Evolutionary conservation across 306 rosid genomes (phyloP), one percentile per base, ranked within the genome.

Genomic region (Herpetospermum pedunculosum): DNA sequence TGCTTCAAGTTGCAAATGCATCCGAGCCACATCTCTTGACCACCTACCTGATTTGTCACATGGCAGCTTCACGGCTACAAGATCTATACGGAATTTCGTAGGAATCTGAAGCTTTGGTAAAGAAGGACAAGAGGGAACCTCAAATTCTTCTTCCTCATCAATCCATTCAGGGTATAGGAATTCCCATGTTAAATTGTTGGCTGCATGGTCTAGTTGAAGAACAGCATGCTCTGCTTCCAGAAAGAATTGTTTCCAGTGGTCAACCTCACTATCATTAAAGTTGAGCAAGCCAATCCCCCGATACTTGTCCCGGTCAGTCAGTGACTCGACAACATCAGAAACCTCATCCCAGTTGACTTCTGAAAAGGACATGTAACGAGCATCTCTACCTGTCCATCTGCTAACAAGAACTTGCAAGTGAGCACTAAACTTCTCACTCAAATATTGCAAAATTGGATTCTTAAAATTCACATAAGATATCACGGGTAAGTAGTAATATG

Each of bases 1-100:
- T 19, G 90, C 83, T 88, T 92, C 98, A 77, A 89, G 88, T 85
- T 92, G 96, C 84, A 92, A 82, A 84, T 92, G 98, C 78, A 92
- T 85, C 54, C 96, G 90, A 59, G 90, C 86, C 70, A 92, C 94
- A 37, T 92, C 96, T 81, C 97, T 89, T 19, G 96, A 85, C 96
- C 96, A 89, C 76, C 70, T 70, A 64, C 88, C 96, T 4, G 88
- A 82, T 77, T 77, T 88, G 81, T 86, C 64, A 80, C 97, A 92
- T 40, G 97, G 96, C 79, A 92, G 92, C 85, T 92, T 92, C 78
- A 85, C 86, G 53, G 88, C 96, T 75, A 92, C 83, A 67, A 92
- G 90, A 88, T 88, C 98, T 76, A 92, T 72, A 30, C 89, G 88
- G 19, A 87, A 89, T 59, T 84, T 90, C 76, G 82, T 84, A 47